A percentile compares a stretch with the other conserved stretches of the same genome.
phyloP scores from a whole-genome alignment of 2,329 filamentous ascomycete species.

The Basipetospora chlamydospora region DNA sequence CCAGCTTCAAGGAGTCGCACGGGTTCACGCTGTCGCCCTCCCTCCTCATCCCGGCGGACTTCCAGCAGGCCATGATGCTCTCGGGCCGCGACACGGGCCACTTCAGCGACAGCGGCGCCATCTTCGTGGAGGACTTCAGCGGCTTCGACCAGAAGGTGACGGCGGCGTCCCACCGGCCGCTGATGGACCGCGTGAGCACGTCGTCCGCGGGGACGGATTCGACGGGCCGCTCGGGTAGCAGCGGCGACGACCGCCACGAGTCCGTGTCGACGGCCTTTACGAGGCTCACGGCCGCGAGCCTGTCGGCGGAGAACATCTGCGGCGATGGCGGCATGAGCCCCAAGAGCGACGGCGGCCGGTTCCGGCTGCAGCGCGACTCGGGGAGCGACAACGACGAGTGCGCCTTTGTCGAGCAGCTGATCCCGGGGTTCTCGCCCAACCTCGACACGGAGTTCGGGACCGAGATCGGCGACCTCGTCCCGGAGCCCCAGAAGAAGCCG shows the following conservation, averaged over 20 bases:
- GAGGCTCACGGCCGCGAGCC: conserved; percentile 26
- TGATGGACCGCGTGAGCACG: conserved; percentile 34
- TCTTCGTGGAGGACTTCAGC: conserved; percentile 10
- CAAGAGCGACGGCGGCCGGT: conserved; percentile 17
- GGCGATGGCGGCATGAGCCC: conserved; percentile 8
- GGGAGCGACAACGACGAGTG: neutral
- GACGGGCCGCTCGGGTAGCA: conserved; percentile 31
- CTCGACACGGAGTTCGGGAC: conserved; percentile 9
- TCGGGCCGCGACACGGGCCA: conserved; percentile 11
- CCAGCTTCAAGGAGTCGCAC: conserved; percentile 43
- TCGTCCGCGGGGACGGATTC: conserved; percentile 37
- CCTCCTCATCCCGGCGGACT: conserved; percentile 47
- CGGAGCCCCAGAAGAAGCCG: conserved; percentile 14
- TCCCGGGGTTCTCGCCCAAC: conserved; percentile 10
- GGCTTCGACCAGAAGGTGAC: conserved; percentile 10
- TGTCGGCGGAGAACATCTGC: too few relatives aligned
- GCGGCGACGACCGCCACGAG: conserved; percentile 31
- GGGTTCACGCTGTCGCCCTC: conserved; percentile 46
- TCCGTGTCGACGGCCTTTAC: conserved; percentile 40
- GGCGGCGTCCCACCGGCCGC: conserved; percentile 17
- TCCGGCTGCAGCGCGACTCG: too few relatives aligned
- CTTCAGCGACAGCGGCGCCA: conserved; percentile 6
- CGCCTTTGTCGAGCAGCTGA: conserved; percentile 4
- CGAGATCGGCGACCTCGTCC: conserved; percentile 19
- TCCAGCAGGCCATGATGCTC: conserved; percentile 36